Base-by-base conservation (phyloP, 2,329 filamentous ascomycete species). In the Colletotrichum tanaceti region DNA sequence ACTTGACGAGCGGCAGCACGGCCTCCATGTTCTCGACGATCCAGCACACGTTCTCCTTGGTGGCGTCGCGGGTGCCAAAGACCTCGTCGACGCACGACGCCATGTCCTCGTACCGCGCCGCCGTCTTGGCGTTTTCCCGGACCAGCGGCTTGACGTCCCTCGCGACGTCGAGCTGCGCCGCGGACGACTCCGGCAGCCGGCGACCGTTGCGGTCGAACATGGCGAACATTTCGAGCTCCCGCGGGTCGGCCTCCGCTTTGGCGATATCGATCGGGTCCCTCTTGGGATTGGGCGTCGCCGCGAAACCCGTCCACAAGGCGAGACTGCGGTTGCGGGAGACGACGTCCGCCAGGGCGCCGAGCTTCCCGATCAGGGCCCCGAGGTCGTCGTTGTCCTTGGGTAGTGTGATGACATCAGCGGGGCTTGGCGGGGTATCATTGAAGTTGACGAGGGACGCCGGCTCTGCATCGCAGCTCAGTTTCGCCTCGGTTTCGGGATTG, bases 11-110 rank as follows among this genome's bases (percentile, higher is more conserved):
- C 5, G 58, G 58, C 35, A 60, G 58, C 20, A 24, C 22, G 44
- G 10, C 20, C 9, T 60, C 46, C 16, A 24, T 38, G 3, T 57
- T 57, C 28, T 43, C 24, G 41, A 57, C 50, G 60, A 63, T 57
- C 60, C 60, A 57, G 16, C 39, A 43, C 2, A 57, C 60, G 39
- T 63, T 57, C 9, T 63, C 60, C 22, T 47, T 55, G 20, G 50
- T 57, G 6, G 60, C 60, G 41, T 50, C 60, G 41, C 5, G 24
- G 13, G 60, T 63, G 4, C 50, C 41, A 3, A 55, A 49, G 13
- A 63, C 39, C 28, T 57, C 41, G 60, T 63, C 49, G 50, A 63
- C 32, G 39, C 50, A 46, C 38, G 49, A 57, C 24, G 60, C 49
- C 60, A 57, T 63, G 32, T 55, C 50, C 41, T 39, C 50, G 49